Percentiles rank a stretch among this genome's conserved stretches.
Evolutionary conservation across 257 asterid species (phyloP).

Genomic region (Forsythia suspensa): DNA sequence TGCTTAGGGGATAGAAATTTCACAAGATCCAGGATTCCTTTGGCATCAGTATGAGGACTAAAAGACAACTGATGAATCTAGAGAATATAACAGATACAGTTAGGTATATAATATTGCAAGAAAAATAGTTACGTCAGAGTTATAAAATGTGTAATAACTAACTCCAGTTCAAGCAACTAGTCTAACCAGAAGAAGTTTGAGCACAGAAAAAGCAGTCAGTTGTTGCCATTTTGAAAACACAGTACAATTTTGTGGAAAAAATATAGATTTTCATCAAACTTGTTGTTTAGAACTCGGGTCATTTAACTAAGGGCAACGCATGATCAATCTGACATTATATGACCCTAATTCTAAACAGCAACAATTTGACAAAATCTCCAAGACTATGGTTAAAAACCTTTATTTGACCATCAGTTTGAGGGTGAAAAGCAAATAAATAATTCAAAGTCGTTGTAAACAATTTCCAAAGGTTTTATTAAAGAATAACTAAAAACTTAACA

Average conservation of each 20-base stretch:
- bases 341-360: not conserved
- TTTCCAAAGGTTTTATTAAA: not conserved
- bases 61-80: constrained; percentile 57
- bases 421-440: not conserved
- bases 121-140: not conserved
- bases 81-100: constrained; percentile 27
- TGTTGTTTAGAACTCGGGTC: not conserved
- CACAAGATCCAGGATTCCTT: constrained; percentile 89
- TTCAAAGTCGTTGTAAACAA: not conserved
- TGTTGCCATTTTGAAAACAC: not conserved
- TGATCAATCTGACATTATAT: not conserved
- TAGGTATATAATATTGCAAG: not conserved
- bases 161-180: not conserved
- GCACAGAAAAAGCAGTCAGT: not conserved
- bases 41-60: constrained; percentile 90
- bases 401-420: not conserved
- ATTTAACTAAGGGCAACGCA: not conserved
- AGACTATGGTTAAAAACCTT: not conserved
- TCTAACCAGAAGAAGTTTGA: not conserved
- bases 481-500: not conserved
- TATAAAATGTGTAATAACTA: not conserved
- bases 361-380: not conserved
- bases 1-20: constrained; percentile 84
- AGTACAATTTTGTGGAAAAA: not conserved
- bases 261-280: not conserved